Conservation (phyloP, 306 rosid genomes). For the Cicer cuneatum region DNA sequence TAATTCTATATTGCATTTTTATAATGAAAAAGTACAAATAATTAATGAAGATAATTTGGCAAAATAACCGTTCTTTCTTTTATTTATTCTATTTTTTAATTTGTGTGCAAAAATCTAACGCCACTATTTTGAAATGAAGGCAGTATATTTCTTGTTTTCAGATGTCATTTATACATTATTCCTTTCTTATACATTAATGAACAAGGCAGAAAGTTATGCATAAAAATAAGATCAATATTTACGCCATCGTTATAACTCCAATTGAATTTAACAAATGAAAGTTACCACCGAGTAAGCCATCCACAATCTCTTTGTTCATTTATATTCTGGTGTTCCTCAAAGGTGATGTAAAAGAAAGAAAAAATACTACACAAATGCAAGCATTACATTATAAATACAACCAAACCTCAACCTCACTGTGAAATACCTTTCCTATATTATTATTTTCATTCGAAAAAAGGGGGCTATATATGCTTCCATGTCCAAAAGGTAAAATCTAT, state of each 20-base stretch:
- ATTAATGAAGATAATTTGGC: too few species aligned
- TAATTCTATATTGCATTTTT: too few species aligned
- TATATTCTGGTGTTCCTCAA: slow-evolving; percentile 35
- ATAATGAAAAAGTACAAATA: too few species aligned
- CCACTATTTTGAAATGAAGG: too few species aligned
- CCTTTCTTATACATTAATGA: neutral
- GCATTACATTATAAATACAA: slow-evolving; percentile 46
- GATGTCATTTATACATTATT: too few species aligned
- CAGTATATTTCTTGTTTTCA: too few species aligned
- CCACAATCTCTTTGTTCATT: slow-evolving; percentile 39
- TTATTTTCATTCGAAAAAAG: slow-evolving; percentile 40
- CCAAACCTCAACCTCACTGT: slow-evolving; percentile 44
- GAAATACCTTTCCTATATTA: slow-evolving; percentile 37
- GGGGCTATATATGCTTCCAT: slow-evolving; percentile 44
- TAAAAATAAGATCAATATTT: slow-evolving; percentile 11
- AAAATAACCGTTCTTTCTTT: too few species aligned
- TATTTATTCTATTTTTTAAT: too few species aligned
- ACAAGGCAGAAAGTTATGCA: neutral
- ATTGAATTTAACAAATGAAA: slow-evolving; percentile 19
- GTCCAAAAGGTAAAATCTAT: slow-evolving; percentile 49
- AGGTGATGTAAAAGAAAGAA: slow-evolving; percentile 21
- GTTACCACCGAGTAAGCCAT: slow-evolving; percentile 37
- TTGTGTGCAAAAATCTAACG: too few species aligned
- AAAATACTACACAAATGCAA: slow-evolving; percentile 47
- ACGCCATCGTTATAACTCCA: slow-evolving; percentile 10